Conservation (phyloP, 768 basidiomycete species). For the Suillus plorans region DNA sequence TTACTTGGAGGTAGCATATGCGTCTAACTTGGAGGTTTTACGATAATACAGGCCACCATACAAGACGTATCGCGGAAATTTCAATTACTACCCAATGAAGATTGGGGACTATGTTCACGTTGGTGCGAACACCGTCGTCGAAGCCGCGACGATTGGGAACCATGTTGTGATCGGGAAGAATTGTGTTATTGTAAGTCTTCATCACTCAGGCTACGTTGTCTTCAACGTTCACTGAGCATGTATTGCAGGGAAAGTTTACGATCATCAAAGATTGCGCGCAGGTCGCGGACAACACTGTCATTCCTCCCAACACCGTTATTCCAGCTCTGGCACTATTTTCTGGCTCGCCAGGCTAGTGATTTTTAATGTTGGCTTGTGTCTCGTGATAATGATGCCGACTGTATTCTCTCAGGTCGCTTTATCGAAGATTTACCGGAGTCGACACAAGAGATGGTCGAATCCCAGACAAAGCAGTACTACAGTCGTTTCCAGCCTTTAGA, state of each 20-base stretch:
- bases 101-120: slow-evolving; percentile 95
- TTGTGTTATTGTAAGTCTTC: slow-evolving; percentile 78
- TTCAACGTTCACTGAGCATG: background rate
- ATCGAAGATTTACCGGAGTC: slow-evolving; percentile 88
- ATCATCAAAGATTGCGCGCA: slow-evolving; percentile 95
- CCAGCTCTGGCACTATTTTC: slow-evolving; percentile 83
- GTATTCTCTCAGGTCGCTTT: slow-evolving; percentile 61
- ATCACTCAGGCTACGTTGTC: background rate
- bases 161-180: slow-evolving; percentile 95
- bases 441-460: slow-evolving; percentile 89
- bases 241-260: slow-evolving; percentile 83
- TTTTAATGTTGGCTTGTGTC: slow-evolving; percentile 1
- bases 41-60: slow-evolving; percentile 64
- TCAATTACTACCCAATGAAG: slow-evolving; percentile 98
- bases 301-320: slow-evolving; percentile 91
- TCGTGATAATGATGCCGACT: slow-evolving; percentile 3
- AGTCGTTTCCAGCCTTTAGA: slow-evolving; percentile 73
- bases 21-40: background rate
- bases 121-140: slow-evolving; percentile 83
- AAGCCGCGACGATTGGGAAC: slow-evolving; percentile 93
- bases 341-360: slow-evolving; percentile 82
- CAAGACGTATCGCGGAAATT: slow-evolving; percentile 86
- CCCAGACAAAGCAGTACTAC: slow-evolving; percentile 82
- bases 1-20: slow-evolving; percentile 1
- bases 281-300: slow-evolving; percentile 84